A percentile compares a stretch with the other conserved stretches of the same genome.
These are phyloP conservation scores for Nemophila menziesii DNA, from an alignment of 257 asterid species.

Conservation along the genomic window DNA sequence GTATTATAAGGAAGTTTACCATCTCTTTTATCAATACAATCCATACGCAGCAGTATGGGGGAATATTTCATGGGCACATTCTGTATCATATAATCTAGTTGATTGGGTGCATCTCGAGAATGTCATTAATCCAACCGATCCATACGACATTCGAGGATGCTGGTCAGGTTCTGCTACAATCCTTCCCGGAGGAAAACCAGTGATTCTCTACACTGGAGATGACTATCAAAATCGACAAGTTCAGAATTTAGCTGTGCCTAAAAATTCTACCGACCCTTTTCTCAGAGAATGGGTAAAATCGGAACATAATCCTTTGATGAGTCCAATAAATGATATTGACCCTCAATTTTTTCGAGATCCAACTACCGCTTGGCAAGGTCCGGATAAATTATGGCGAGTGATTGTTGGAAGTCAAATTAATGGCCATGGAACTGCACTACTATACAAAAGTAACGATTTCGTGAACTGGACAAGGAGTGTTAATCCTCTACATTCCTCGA, in stretches of 20 bases:
- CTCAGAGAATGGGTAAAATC: constrained; percentile 62
- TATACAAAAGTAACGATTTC: constrained; percentile 52
- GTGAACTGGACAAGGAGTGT: constrained; percentile 35
- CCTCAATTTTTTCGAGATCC: constrained; percentile 54
- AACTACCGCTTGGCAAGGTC: constrained; percentile 64
- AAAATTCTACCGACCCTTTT: constrained; percentile 42
- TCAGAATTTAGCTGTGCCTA: constrained; percentile 58
- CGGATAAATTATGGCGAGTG: constrained; percentile 47
- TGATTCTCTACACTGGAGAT: constrained; percentile 61
- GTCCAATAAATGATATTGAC: constrained; percentile 24
- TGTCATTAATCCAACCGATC: constrained; percentile 56
- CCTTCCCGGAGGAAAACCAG: constrained; percentile 52
- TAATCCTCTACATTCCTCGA: constrained; percentile 34
- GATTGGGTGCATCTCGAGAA: constrained; percentile 48
- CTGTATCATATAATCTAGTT: constrained; percentile 58
- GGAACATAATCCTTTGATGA: constrained; percentile 42
- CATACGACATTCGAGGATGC: constrained; percentile 50
- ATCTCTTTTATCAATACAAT: constrained; percentile 81
- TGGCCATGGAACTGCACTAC: constrained; percentile 30
- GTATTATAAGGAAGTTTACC: constrained; percentile 69
- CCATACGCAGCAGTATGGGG: constrained; percentile 67
- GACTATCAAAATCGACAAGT: constrained; percentile 37
- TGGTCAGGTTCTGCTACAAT: constrained; percentile 82
- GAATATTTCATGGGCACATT: constrained; percentile 78
- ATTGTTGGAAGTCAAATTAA: constrained; percentile 32